Conservation (phyloP, 2,329 filamentous ascomycete species). For the Huntiella abstrusa region DNA sequence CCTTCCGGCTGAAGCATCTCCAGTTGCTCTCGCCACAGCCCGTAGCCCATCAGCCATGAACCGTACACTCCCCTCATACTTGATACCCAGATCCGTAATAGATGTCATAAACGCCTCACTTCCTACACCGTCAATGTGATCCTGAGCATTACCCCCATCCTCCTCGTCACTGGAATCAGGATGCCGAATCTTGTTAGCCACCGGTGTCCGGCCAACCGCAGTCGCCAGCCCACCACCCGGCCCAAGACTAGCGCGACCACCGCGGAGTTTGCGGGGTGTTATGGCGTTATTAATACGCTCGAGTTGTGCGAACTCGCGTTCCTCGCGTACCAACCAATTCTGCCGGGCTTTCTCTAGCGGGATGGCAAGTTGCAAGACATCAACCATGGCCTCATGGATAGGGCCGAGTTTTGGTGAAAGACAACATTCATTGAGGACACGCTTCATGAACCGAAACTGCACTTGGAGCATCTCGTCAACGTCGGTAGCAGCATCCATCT, state of each 20-base stretch:
- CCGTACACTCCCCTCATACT: conserved; percentile 45
- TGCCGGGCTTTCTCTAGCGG: conserved; percentile 43
- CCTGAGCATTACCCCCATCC: conserved; percentile 19
- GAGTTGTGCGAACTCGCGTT: conserved; percentile 21
- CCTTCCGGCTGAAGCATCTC: conserved; percentile 36
- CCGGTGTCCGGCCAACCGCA: conserved; percentile 1
- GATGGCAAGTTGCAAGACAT: conserved; percentile 57
- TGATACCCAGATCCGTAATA: conserved; percentile 36
- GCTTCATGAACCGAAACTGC: conserved; percentile 44
- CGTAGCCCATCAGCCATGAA: conserved; percentile 59
- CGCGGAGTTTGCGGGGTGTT: conserved; percentile 16
- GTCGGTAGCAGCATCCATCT: conserved; percentile 44
- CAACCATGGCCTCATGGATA: conserved; percentile 54
- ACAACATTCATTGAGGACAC: conserved; percentile 48
- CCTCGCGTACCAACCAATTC: conserved; percentile 20
- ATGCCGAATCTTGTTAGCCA: conserved; percentile 8
- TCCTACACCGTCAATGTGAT: conserved; percentile 17
- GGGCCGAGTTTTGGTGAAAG: conserved; percentile 49
- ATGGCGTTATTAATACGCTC: conserved; percentile 22
- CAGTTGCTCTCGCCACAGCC: conserved; percentile 55
- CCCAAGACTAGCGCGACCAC: neutral
- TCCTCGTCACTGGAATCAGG: conserved; percentile 13
- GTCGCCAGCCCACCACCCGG: neutral
- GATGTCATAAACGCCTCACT: conserved; percentile 29
- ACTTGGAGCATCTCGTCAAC: conserved; percentile 64